Evolutionary conservation across 2,329 filamentous ascomycete genomes (phyloP), one percentile per base, ranked within the genome.

Genomic region (Exophiala xenobiotica): DNA sequence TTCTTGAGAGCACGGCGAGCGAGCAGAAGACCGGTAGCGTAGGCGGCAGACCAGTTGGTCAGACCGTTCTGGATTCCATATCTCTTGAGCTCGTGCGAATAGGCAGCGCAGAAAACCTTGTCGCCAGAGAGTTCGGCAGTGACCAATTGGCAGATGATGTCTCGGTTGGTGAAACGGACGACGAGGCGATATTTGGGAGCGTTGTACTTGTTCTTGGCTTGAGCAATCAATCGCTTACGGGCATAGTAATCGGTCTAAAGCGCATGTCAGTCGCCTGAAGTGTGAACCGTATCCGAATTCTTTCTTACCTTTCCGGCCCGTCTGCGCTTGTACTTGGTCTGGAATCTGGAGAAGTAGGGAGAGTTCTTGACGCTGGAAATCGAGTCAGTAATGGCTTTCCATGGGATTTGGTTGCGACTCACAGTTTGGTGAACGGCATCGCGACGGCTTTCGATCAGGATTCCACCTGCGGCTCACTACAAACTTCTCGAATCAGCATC

Each of bases 121-220:
- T 99, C 93, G 71, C 93, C 93, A 64, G 82, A 85, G 79, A 99
- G 88, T 83, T 99, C 93, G 57, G 93, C 95, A 73, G 83, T 87
- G 74, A 99, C 85, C 74, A 99, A 93, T 82, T 99, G 93, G 79
- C 85, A 86, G 80, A 97, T 88, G 81, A 97, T 95, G 83, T 99
- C 92, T 78, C 90, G 90, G 87, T 97, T 95, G 83, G 90, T 95
- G 87, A 95, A 96, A 76, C 93, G 93, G 74, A 99, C 90, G 65
- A 99, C 93, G 72, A 99, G 87, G 73, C 93, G 89, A 87, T 99
- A 97, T 86, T 99, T 99, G 78, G 93, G 93, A 62, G 93, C 88
- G 80, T 95, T 95, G 88, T 97, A 99, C 88, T 99, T 99, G 90
- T 99, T 99, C 90, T 97, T 99, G 80, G 93, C 93, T 85, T 99